Evolutionary conservation across 2,329 filamentous ascomycete genomes (phyloP), one percentile per base, ranked within the genome.

Genomic region (Diplodia seriata): DNA sequence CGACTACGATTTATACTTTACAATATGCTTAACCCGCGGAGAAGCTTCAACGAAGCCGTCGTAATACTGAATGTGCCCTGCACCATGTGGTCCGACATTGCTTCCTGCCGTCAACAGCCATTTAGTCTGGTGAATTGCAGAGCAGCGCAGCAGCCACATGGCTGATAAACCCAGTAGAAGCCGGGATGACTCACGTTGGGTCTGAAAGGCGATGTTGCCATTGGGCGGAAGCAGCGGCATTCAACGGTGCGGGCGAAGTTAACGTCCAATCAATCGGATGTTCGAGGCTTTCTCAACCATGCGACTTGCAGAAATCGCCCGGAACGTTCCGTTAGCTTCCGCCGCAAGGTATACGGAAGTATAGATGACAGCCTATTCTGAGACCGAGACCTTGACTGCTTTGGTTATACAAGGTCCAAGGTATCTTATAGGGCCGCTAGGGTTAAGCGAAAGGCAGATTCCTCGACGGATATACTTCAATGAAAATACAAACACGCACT

Each of bases 21-120:
- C 18, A 15, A 15, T 18, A 43, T 7, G 6, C 8, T 7, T 6
- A 8, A n/a, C 18, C 40, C 40, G 40, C 40, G 40, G 84, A 76
- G 29, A 55, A 55, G 29, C 51, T 33, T n/a, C 14, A 20, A 14
- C 15, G 6, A 33, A n/a, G 15, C 7, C 14, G 2, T 33, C 2
- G 26, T 14, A 33, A 33, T 33, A 9, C 7, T 33, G 31, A 33
- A 33, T 6, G 31, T 9, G 31, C 31, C 8, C 31, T 9, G 8
- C 8, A 9, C 4, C 14, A 54, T 55, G 51, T 55, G 51, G 51
- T 55, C 14, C 51, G 51, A 55, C 26, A 29, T 55, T 55, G 51
- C 15, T 33, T 33, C 26, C 11, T 33, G 4, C 5, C 14, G 14
- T 15, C 23, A 3, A 26, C 3, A 26, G 3, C 23, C 23, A 26